Base-by-base conservation (phyloP, 176 grass and related monocot genomes). In the Phragmites australis region DNA sequence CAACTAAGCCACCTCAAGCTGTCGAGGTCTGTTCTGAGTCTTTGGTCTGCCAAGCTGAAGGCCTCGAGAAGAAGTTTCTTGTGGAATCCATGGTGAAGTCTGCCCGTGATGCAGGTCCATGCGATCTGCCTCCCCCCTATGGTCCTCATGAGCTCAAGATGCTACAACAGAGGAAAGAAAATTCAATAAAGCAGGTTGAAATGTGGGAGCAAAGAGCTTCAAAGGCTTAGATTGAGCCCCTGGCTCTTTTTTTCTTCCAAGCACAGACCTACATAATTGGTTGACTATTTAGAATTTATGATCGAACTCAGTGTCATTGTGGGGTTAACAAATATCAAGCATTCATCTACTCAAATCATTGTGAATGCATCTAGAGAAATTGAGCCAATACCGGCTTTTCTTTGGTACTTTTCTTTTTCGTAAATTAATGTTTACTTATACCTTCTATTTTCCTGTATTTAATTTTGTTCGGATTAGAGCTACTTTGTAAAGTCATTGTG, bases 21-120 rank as follows among this genome's bases (percentile, higher is more conserved):
- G 46, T 87, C 21, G 82, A 88, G 57, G 32, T 95, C 32, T 99
- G 96, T 56, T 67, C 87, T 1, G 88, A 99, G n/a, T 93, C 92
- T 43, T 83, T 99, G 88, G 88, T 47, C n/a, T 95, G 90, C 79
- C 79, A 75, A 26, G 79, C 84, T 40, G 78, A 82, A 71, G 92
- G 75, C 14, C 25, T 67, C 0, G 86, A 82, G 74, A 89, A 88
- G 76, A 91, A 87, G 30, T 99, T 95, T 59, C 79, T 96, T 84
- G 82, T 87, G 76, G 87, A 96, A 12, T 99, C 97, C 3, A 72
- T 93, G 63, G 84, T 83, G 75, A 87, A 80, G 26, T 86, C 16
- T 58, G 51, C 85, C 19, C 70, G 52, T 41, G 88, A 86, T 71
- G 57, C 44, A 14, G 74, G 76, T 25, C 88, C 93, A 40, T 99